A percentile compares a stretch with the other conserved stretches of the same genome.
Conservation (phyloP, 345 rosid species). For the Gossypium anomalum region DNA sequence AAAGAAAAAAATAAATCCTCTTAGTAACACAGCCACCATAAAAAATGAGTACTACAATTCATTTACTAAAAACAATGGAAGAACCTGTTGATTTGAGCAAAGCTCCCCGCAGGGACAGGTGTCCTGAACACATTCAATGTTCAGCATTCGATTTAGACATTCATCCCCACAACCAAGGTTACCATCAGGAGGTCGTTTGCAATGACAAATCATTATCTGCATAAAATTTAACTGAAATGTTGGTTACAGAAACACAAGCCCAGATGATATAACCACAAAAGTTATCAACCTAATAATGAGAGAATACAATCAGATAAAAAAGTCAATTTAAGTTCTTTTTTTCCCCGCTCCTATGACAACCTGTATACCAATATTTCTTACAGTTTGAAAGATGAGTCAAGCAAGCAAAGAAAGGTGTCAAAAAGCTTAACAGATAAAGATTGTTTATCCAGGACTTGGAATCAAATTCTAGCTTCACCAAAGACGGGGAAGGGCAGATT, state of each 20-base stretch:
- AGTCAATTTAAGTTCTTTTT: neutral
- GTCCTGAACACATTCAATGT: conserved; percentile 91
- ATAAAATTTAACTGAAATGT: conserved; percentile 13
- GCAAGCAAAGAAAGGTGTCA: neutral
- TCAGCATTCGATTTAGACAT: conserved; percentile 94
- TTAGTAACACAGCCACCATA: neutral
- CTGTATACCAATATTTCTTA: neutral
- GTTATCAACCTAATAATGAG: neutral
- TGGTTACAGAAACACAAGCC: neutral
- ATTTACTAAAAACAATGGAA: conserved; percentile 14
- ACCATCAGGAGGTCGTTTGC: conserved; percentile 61
- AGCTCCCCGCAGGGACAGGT: conserved; percentile 90
- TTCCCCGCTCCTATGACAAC: neutral
- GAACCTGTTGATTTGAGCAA: conserved; percentile 97
- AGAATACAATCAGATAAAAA: neutral
- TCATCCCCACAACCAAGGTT: conserved; percentile 85
- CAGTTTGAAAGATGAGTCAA: neutral
- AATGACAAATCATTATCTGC: conserved; percentile 96
- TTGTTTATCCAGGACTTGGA: neutral
- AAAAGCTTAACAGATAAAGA: neutral
- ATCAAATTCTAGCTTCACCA: neutral
- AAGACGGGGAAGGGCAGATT: neutral
- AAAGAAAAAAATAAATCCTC: neutral
- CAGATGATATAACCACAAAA: neutral
- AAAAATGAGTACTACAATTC: neutral